Evolutionary conservation across 2,329 filamentous ascomycete species (phyloP), one percentile per base, ranked within the genome.

Genomic region (Fusarium sp.): DNA sequence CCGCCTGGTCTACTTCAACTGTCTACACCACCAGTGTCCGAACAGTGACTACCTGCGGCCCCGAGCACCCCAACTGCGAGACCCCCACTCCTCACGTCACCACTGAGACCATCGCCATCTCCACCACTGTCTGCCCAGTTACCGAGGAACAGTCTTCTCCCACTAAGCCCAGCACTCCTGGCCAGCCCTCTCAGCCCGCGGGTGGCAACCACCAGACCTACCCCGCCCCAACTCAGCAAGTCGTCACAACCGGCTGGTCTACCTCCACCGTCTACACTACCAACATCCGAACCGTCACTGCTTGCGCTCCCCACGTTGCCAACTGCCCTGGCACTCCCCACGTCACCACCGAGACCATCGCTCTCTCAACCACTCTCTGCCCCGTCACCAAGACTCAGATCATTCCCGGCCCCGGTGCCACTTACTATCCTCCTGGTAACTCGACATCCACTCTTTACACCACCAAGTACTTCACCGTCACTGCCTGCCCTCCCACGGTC

Each of bases 1-100:
- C 57, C 8, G 65, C 50, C 4, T 69, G 36, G 28, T 63, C 67
- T 13, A 70, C 66, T 0, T 75, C 72, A 0, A 74, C 73, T 35
- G 45, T 75, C 20, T 76, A 75, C 64, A 64, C 69, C 4, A 77
- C 75, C 8, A 66, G 59, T 26, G 48, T 77, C 44, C 72, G 72
- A 35, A 77, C 74, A 6, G 65, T 77, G 41, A 77, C 75, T 39
- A 41, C 51, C 24, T 75, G 70, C 20, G 55, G 54, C 11, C 64
- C 56, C 1, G 42, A 66, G 28, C 26, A 42, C 17, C 64, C 64
- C 2, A 41, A 69, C 24, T 69, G 66, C 42, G 51, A 55, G 20
- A 38, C 36, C 14, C 32, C 32, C 18, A 69, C 56, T 22, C 67
- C 69, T 26, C 66, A 70, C 13, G 62, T 66, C 5, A 51, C 26